These are phyloP conservation scores for Fragilaria crotonensis DNA, from an alignment of 108 stramenopile species.

Conservation along the genomic window DNA sequence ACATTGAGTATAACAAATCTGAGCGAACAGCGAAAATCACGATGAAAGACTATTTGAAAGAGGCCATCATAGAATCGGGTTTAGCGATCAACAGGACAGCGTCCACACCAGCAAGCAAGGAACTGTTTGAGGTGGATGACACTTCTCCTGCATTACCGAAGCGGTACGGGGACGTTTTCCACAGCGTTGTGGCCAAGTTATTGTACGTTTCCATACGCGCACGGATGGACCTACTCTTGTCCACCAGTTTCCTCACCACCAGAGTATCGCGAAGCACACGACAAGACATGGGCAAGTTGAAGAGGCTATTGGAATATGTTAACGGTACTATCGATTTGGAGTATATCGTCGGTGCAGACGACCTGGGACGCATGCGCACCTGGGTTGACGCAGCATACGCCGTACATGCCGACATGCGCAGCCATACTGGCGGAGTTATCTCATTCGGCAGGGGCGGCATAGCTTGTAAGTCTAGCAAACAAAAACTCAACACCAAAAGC, in stretches of 20 bases:
- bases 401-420: conserved; percentile 33
- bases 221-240: conserved; percentile 10
- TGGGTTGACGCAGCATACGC: conserved; percentile 43
- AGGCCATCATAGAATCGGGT: conserved; percentile 7
- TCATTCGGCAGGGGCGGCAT: conserved; percentile 26
- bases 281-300: conserved; percentile 40
- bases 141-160: too few species aligned
- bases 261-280: conserved; percentile 25
- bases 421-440: conserved; percentile 42
- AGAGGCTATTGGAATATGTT: conserved; percentile 31
- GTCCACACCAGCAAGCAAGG: conserved; percentile 20
- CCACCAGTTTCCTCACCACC: conserved; percentile 39
- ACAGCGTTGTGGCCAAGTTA: conserved; percentile 8
- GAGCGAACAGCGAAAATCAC: conserved; percentile 8
- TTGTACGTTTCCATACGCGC: conserved; percentile 15
- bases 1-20: conserved; percentile 7
- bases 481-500: conserved; percentile 31
- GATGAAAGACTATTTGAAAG: conserved; percentile 14
- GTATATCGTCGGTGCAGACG: conserved; percentile 10
- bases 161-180: not conserved
- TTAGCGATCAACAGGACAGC: conserved; percentile 8
- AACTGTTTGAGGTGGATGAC: conserved; percentile 23
- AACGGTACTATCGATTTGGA: conserved; percentile 15
- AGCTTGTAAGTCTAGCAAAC: too few species aligned
- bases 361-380: conserved; percentile 19